These are phyloP conservation scores for Backusella liffmaniae DNA, from an alignment of 192 early-diverging fungal species.

Conservation along the genomic window DNA sequence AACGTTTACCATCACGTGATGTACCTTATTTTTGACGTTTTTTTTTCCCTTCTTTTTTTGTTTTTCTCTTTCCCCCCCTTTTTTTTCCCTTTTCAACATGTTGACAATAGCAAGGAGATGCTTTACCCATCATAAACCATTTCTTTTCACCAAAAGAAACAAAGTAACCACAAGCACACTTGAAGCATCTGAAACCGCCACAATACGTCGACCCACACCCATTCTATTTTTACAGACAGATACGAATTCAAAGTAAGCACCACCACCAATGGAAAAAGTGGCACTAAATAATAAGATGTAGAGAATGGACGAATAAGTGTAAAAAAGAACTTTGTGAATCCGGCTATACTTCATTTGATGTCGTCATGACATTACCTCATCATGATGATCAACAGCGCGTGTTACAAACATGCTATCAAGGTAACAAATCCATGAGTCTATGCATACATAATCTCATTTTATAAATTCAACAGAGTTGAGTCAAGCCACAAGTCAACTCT, in stretches of 20 bases:
- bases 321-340: background rate
- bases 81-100: background rate
- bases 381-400: background rate
- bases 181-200: constrained; percentile 2
- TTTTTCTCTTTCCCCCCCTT: background rate
- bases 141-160: background rate
- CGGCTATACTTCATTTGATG: background rate
- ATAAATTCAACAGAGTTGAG: constrained; percentile 1
- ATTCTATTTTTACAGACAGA: constrained; percentile 7
- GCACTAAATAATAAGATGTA: background rate
- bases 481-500: constrained; percentile 1
- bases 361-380: background rate
- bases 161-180: background rate
- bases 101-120: background rate
- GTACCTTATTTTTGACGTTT: background rate
- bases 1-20: background rate
- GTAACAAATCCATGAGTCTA: background rate
- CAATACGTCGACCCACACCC: background rate
- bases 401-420: constrained; percentile 3
- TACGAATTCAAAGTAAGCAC: background rate
- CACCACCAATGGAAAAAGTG: background rate
- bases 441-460: no score
- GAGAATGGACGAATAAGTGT: background rate
- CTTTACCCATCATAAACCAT: background rate
- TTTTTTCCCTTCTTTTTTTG: background rate